phyloP scores from a whole-genome alignment of 2,329 filamentous ascomycete genomes.

The Beauveria rudraprayagi region DNA sequence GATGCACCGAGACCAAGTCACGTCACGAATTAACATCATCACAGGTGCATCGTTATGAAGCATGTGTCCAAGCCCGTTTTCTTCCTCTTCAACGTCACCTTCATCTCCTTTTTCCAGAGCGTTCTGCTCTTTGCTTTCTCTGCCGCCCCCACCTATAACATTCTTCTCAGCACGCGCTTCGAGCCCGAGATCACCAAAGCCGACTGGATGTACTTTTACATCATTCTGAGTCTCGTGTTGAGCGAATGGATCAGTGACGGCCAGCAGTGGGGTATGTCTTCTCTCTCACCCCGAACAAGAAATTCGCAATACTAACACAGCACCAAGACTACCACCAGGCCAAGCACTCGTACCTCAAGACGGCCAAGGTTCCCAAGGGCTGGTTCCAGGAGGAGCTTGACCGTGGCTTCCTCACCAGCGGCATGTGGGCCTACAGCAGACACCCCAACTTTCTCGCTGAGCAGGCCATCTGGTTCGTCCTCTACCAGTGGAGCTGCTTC shows the following conservation, averaged over 20 bases:
- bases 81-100: conserved; percentile 79
- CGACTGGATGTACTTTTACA: conserved; percentile 41
- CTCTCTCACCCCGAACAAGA: not conserved
- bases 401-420: conserved; percentile 77
- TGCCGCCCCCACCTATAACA: conserved; percentile 68
- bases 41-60: conserved; percentile 61
- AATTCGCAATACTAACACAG: not conserved
- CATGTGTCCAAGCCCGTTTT: conserved; percentile 58
- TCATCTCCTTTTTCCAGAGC: conserved; percentile 80
- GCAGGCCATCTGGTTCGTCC: conserved; percentile 77
- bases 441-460: conserved; percentile 95
- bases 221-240: conserved; percentile 43
- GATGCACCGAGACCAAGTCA: no score
- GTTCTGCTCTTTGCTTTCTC: conserved; percentile 72
- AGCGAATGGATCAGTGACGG: conserved; percentile 80
- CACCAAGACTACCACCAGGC: conserved; percentile 65
- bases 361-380: conserved; percentile 58
- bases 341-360: conserved; percentile 66
- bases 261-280: conserved; percentile 74
- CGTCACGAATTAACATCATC: conserved; percentile 16
- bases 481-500: conserved; percentile 85
- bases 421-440: conserved; percentile 79
- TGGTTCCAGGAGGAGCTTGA: conserved; percentile 71
- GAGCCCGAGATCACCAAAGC: conserved; percentile 38
- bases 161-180: conserved; percentile 64